Conservation (phyloP, 768 basidiomycete species). For the Tricholoma bakamatsutake region DNA sequence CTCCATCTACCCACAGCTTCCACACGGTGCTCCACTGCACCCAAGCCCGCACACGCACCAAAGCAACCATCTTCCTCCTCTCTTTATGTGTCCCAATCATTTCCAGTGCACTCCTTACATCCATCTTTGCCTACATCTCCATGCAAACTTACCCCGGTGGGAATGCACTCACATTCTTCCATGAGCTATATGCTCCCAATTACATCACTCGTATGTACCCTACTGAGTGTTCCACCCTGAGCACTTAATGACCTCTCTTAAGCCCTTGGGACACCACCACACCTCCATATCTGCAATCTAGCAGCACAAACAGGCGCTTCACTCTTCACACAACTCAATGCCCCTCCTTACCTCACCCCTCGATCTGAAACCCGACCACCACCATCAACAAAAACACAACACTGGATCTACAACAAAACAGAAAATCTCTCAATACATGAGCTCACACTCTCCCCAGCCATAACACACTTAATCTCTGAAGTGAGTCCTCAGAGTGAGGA, state of each 20-base stretch:
- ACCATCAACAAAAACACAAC: constrained; percentile 9
- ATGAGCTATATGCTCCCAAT: constrained; percentile 37
- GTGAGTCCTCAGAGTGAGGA: constrained; percentile 16
- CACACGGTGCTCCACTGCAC: not conserved
- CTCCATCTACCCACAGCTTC: too few species aligned
- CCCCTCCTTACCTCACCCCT: constrained; percentile 16
- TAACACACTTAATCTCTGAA: constrained; percentile 67
- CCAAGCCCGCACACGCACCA: not conserved
- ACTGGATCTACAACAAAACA: constrained; percentile 80
- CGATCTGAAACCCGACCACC: not conserved
- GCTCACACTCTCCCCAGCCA: constrained; percentile 30
- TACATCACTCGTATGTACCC: constrained; percentile 14
- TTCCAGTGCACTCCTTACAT: constrained; percentile 48
- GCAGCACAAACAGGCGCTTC: constrained; percentile 89
- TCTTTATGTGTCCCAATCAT: constrained; percentile 30
- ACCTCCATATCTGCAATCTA: constrained; percentile 79
- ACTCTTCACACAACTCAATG: constrained; percentile 71
- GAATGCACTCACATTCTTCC: constrained; percentile 56
- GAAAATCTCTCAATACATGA: constrained; percentile 47
- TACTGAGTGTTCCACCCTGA: not conserved
- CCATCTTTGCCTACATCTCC: constrained; percentile 52
- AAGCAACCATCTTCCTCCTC: not conserved
- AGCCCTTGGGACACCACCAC: constrained; percentile 17
- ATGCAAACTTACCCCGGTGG: constrained; percentile 89
- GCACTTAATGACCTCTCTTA: not conserved